Percentiles rank a stretch among this genome's conserved stretches.
Evolutionary conservation across 179 eudicot species (phyloP).

Genomic region (Silene coronaria): DNA sequence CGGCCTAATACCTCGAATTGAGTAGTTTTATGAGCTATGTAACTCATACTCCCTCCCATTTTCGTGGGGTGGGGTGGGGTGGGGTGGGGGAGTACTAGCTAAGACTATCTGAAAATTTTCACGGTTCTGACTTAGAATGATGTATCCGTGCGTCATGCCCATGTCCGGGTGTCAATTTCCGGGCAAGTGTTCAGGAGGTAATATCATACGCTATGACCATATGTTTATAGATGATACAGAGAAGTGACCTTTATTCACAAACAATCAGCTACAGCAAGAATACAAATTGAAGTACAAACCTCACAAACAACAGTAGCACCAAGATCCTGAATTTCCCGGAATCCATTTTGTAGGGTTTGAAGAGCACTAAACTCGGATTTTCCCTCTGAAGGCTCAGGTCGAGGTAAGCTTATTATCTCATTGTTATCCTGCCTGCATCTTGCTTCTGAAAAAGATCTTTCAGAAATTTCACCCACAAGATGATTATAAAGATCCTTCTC

Average conservation of each 20-base stretch:
- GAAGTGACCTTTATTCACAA: background rate
- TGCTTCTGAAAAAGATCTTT: conserved; percentile 16
- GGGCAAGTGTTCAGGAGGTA: background rate
- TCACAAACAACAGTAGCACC: conserved; percentile 19
- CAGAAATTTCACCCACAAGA: conserved; percentile 8
- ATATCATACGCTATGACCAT: background rate
- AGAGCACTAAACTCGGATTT: conserved; percentile 3
- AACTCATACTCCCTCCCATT: background rate
- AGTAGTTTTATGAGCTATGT: background rate
- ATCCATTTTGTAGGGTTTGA: background rate
- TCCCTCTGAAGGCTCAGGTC: conserved; percentile 5
- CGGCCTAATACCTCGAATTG: background rate
- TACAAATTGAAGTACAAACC: conserved; percentile 22
- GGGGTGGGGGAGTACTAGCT: background rate
- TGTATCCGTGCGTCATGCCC: background rate
- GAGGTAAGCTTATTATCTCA: background rate
- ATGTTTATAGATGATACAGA: background rate
- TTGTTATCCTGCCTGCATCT: background rate
- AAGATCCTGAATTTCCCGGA: conserved; percentile 16
- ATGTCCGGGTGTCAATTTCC: background rate
- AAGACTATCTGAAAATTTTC: background rate
- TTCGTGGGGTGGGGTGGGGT: background rate
- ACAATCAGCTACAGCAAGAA: background rate
- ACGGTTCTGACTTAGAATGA: background rate
- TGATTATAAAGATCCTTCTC: background rate